phyloP scores from a whole-genome alignment of 2,329 filamentous ascomycete species.

The Aspergillus chevalieri region DNA sequence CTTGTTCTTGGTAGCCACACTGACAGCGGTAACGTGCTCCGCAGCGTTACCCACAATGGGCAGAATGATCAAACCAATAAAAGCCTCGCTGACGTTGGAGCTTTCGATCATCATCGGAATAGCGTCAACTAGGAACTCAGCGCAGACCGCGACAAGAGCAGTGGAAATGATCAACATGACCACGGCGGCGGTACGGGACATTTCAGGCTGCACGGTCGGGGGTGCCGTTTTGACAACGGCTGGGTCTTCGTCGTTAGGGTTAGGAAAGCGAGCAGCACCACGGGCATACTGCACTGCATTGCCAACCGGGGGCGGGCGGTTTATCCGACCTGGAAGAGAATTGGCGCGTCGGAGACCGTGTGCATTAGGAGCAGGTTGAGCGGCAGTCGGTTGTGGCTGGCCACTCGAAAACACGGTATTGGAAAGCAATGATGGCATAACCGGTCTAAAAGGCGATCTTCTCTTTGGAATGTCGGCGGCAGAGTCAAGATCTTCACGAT shows the following conservation, averaged over 20 bases:
- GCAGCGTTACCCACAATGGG: slow-evolving; percentile 80
- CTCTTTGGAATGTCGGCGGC: slow-evolving; percentile 16
- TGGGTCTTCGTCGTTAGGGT: slow-evolving; percentile 11
- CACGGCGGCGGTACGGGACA: slow-evolving; percentile 54
- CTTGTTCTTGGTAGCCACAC: slow-evolving; percentile 75
- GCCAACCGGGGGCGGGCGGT: slow-evolving; percentile 20
- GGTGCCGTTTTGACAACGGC: slow-evolving; percentile 7
- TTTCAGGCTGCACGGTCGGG: slow-evolving; percentile 23
- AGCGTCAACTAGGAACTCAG: slow-evolving; percentile 68
- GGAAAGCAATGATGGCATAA: slow-evolving; percentile 25
- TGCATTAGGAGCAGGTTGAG: slow-evolving; percentile 2
- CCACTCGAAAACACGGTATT: slow-evolving; percentile 30
- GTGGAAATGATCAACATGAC: slow-evolving; percentile 51
- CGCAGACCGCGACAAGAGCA: slow-evolving; percentile 54
- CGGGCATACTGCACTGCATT: slow-evolving; percentile 31
- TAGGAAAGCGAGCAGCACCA: slow-evolving; percentile 24
- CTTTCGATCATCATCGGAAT: slow-evolving; percentile 61
- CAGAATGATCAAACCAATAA: slow-evolving; percentile 72
- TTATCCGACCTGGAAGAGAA: slow-evolving; percentile 25
- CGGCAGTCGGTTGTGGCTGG: slow-evolving; percentile 9
- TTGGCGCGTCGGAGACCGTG: slow-evolving; percentile 24
- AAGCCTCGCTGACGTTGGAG: slow-evolving; percentile 61
- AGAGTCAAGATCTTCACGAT: neutral
- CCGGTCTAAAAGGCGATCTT: slow-evolving; percentile 24
- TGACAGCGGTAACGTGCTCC: slow-evolving; percentile 75